Conservation (phyloP, 495 filamentous ascomycete species). For the Staphylotrichum tortipilum region DNA sequence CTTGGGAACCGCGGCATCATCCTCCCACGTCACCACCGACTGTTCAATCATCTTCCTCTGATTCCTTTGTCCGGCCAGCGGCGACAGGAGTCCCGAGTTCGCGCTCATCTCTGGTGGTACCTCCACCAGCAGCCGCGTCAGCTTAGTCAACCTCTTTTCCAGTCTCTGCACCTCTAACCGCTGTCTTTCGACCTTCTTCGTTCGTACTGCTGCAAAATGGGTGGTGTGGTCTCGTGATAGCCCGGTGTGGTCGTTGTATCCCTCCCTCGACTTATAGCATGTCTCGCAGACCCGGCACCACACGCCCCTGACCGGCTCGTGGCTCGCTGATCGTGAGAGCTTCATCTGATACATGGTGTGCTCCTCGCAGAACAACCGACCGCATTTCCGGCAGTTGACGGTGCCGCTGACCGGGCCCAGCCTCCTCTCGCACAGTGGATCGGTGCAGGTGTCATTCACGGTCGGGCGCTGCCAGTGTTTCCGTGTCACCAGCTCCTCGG, state of each 20-base stretch:
- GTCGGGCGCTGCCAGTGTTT: constrained; percentile 78
- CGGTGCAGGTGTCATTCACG: constrained; percentile 70
- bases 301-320: constrained; percentile 84
- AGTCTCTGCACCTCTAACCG: constrained; percentile 78
- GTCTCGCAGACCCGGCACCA: constrained; percentile 97
- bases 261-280: constrained; percentile 91
- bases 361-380: constrained; percentile 89
- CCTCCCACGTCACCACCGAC: constrained; percentile 88
- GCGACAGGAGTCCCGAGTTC: constrained; percentile 24
- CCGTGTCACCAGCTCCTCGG: constrained; percentile 80
- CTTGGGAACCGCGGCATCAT: constrained; percentile 67
- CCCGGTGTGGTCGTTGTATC: constrained; percentile 85
- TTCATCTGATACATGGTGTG: constrained; percentile 99
- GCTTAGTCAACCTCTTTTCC: constrained; percentile 83
- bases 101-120: constrained; percentile 48
- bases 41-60: constrained; percentile 79
- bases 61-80: constrained; percentile 40
- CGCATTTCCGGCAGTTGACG: constrained; percentile 88
- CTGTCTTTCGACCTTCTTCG: constrained; percentile 71
- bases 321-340: constrained; percentile 77
- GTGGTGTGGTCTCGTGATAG: constrained; percentile 59
- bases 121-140: constrained; percentile 74
- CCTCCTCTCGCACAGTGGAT: constrained; percentile 74
- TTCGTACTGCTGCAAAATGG: constrained; percentile 57
- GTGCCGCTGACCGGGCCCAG: constrained; percentile 71